phyloP scores from a whole-genome alignment of 768 basidiomycete species.

The Lactarius quietus region DNA sequence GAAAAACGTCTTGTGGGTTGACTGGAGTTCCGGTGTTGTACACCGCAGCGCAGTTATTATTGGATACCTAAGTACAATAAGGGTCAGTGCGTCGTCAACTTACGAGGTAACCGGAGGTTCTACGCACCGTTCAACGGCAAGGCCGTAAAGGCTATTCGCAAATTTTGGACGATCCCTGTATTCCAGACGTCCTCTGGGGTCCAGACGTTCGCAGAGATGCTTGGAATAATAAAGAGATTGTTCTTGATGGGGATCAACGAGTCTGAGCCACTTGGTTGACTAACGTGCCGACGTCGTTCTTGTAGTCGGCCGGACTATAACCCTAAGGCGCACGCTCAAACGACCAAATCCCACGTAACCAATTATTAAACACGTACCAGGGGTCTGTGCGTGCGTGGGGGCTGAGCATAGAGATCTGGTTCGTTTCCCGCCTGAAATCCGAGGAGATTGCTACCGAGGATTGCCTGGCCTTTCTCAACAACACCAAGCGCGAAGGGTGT shows the following conservation, averaged over 20 bases:
- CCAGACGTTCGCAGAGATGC: slow-evolving; percentile 23
- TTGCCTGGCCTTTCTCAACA: slow-evolving; percentile 53
- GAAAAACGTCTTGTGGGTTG: slow-evolving; percentile 48
- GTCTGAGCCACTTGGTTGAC: slow-evolving; percentile 17
- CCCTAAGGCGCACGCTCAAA: slow-evolving; percentile 3
- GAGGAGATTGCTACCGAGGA: slow-evolving; percentile 62
- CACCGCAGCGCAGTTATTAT: slow-evolving; percentile 57
- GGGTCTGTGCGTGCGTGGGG: slow-evolving; percentile 17
- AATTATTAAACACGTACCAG: slow-evolving; percentile 14
- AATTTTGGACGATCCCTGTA: slow-evolving; percentile 20
- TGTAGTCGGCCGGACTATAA: slow-evolving; percentile 28
- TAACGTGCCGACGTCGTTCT: slow-evolving; percentile 33
- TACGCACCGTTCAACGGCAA: slow-evolving; percentile 23
- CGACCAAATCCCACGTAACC: neutral
- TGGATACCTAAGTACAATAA: slow-evolving; percentile 48
- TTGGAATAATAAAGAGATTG: slow-evolving; percentile 19
- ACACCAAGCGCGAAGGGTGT: slow-evolving; percentile 49
- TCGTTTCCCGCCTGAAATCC: slow-evolving; percentile 75
- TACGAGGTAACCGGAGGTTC: neutral
- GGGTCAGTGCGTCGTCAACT: slow-evolving; percentile 8
- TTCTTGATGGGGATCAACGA: neutral
- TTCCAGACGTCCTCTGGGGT: slow-evolving; percentile 18
- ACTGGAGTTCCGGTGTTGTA: slow-evolving; percentile 40
- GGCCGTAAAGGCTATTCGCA: slow-evolving; percentile 13
- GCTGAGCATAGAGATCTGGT: slow-evolving; percentile 62